Evolutionary conservation across 768 basidiomycete genomes (phyloP).

Genomic region (Amanita subjunquillea): DNA sequence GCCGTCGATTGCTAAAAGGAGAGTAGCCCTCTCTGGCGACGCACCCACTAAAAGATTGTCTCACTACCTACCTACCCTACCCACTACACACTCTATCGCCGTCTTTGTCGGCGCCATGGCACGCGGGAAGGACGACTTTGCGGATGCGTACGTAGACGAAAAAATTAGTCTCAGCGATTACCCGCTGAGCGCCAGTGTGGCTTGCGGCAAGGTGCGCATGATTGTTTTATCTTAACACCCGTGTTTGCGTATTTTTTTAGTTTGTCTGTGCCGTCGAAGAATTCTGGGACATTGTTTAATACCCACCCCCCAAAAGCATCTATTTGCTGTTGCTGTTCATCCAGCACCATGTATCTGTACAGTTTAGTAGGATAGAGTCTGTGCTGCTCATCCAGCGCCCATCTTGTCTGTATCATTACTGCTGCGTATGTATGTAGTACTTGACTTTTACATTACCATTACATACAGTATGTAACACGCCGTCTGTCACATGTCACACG

Average conservation of each 20-base stretch:
- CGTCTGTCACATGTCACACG: not conserved
- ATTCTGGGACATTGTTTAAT: constrained; percentile 84
- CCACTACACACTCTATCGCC: constrained; percentile 80
- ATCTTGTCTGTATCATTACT: no score
- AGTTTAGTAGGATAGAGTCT: not conserved
- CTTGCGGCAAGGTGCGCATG: constrained; percentile 84
- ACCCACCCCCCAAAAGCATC: not conserved
- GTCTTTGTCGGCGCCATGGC: constrained; percentile 99
- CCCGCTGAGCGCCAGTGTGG: constrained; percentile 84
- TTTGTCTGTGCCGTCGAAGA: constrained; percentile 92
- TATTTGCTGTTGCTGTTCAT: not conserved
- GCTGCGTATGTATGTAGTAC: no score
- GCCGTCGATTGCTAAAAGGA: not conserved
- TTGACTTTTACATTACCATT: no score
- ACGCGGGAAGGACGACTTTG: constrained; percentile 91
- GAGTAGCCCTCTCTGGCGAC: constrained; percentile 82
- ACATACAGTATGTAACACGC: no score
- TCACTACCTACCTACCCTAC: constrained; percentile 74
- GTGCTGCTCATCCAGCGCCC: no score
- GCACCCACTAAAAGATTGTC: constrained; percentile 75
- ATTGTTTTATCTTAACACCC: not conserved
- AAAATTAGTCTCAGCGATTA: constrained; percentile 97
- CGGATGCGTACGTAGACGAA: constrained; percentile 88
- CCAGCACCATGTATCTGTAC: constrained; percentile 15
- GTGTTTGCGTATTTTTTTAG: constrained; percentile 22